A percentile compares a stretch with the other conserved stretches of the same genome.
phyloP scores from a whole-genome alignment of 495 filamentous ascomycete species.

The Aspergillus olivimuriae region DNA sequence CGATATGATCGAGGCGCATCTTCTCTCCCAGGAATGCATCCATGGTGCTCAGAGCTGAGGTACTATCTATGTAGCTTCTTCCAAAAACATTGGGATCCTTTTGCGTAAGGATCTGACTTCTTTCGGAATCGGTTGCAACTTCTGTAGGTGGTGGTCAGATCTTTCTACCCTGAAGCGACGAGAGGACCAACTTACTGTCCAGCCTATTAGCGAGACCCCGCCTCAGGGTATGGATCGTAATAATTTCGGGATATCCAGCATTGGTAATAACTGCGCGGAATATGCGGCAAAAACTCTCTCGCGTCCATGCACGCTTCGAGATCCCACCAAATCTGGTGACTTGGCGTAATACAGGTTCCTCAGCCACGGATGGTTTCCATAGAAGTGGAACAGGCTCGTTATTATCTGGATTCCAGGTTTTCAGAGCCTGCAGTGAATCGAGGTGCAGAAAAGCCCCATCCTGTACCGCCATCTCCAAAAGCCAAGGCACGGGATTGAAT shows the following conservation, averaged over 20 bases:
- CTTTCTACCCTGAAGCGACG: background rate
- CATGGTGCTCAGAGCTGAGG: conserved; percentile 5
- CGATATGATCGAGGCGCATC: background rate
- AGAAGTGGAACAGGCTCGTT: conserved; percentile 1
- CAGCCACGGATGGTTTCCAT: conserved; percentile 3
- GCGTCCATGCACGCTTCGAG: conserved; percentile 3
- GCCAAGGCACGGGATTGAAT: conserved; percentile 2
- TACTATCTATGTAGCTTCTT: conserved; percentile 10
- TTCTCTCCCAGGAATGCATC: background rate
- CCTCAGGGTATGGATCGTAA: conserved; percentile 6
- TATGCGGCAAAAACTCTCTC: conserved; percentile 2
- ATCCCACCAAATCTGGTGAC: conserved; percentile 2
- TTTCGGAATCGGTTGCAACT: conserved; percentile 6
- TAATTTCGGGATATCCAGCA: conserved; percentile 9
- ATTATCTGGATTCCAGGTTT: conserved; percentile 5
- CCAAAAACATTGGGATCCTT: conserved; percentile 7
- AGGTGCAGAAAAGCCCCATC: conserved; percentile 2
- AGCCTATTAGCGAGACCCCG: conserved; percentile 6
- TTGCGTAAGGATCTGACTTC: conserved; percentile 8
- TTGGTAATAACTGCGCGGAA: conserved; percentile 4
- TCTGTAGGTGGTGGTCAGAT: conserved; percentile 6
- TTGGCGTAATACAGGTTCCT: conserved; percentile 5
- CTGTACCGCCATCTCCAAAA: conserved; percentile 5
- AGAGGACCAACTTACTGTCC: conserved; percentile 1
- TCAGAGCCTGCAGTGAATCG: conserved; percentile 4